Conservation (phyloP, 2,329 filamentous ascomycete genomes). For the Aotearoamyces nothofagi region DNA sequence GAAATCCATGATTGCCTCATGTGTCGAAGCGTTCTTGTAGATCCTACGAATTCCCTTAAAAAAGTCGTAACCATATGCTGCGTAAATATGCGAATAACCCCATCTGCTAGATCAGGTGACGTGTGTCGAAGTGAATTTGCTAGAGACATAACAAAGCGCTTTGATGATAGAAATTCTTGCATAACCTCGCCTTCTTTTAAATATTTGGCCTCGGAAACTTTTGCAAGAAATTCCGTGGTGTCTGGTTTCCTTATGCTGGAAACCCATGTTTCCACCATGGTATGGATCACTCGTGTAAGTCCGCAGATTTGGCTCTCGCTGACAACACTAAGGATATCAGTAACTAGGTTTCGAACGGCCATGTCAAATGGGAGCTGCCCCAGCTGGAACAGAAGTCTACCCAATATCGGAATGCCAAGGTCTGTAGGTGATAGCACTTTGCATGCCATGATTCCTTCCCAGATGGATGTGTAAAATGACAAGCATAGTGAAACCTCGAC, state of each 20-base stretch:
- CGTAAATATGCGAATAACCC: not conserved
- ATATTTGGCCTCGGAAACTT: too few species aligned
- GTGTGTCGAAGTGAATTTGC: not conserved
- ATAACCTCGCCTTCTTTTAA: too few species aligned
- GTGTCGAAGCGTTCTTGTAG: not conserved
- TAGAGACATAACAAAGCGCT: not conserved
- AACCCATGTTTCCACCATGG: constrained; percentile 8
- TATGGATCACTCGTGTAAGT: constrained; percentile 4
- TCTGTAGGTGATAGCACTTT: constrained; percentile 5
- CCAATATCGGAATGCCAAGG: constrained; percentile 6
- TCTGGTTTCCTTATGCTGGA: too few species aligned
- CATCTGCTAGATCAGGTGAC: not conserved
- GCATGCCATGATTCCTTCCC: constrained; percentile 4
- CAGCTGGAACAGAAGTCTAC: constrained; percentile 7
- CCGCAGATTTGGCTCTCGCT: constrained; percentile 8
- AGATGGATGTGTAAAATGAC: constrained; percentile 2
- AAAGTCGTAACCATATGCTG: not conserved
- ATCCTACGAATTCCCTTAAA: not conserved
- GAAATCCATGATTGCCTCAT: constrained; percentile 2
- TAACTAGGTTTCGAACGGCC: constrained; percentile 7
- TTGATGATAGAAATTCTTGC: not conserved
- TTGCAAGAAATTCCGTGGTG: too few species aligned
- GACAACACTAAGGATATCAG: constrained; percentile 9
- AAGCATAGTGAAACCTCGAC: constrained; percentile 1
- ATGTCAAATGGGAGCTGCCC: constrained; percentile 6